Evolutionary conservation across 441 rosid genomes (phyloP).

Genomic region (Raphanus hybrid): DNA sequence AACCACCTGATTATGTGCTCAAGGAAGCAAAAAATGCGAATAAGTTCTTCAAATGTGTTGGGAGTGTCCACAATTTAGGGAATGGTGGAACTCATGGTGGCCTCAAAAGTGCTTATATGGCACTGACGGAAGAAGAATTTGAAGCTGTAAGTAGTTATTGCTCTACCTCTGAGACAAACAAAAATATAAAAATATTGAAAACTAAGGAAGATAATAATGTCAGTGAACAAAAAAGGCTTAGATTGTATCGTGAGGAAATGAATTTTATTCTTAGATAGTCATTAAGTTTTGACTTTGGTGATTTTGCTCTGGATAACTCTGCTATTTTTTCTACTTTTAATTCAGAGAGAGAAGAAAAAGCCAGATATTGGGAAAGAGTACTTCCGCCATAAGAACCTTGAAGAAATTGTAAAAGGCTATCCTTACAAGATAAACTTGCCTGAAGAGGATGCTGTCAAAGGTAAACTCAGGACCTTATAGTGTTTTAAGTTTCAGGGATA

Average conservation of each 20-base stretch:
- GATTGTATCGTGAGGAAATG: constrained; percentile 6
- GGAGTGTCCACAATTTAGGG: constrained; percentile 77
- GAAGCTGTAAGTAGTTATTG: constrained; percentile 80
- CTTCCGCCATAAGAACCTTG: constrained; percentile 91
- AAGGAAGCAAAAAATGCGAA: constrained; percentile 90
- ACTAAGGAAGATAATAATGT: constrained; percentile 16
- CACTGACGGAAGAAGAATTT: constrained; percentile 86
- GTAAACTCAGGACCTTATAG: constrained; percentile 47
- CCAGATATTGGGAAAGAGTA: constrained; percentile 95
- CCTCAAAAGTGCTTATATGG: constrained; percentile 74
- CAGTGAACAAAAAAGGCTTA: constrained; percentile 2
- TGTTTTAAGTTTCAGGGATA: constrained; percentile 11
- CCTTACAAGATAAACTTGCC: constrained; percentile 87
- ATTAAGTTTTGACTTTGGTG: constrained; percentile 14
- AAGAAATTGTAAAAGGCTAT: constrained; percentile 83
- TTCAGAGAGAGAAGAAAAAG: constrained; percentile 89
- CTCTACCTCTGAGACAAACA: constrained; percentile 18
- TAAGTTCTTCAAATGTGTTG: constrained; percentile 79
- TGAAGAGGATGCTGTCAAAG: constrained; percentile 79
- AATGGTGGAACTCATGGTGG: constrained; percentile 60
- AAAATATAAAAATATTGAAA: constrained; percentile 13
- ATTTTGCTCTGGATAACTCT: constrained; percentile 1
- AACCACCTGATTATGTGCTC: constrained; percentile 95
- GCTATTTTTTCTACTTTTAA: not conserved
- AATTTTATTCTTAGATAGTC: constrained; percentile 13